phyloP scores from a whole-genome alignment of 2,329 filamentous ascomycete species.

The Penicillium brasilianum region DNA sequence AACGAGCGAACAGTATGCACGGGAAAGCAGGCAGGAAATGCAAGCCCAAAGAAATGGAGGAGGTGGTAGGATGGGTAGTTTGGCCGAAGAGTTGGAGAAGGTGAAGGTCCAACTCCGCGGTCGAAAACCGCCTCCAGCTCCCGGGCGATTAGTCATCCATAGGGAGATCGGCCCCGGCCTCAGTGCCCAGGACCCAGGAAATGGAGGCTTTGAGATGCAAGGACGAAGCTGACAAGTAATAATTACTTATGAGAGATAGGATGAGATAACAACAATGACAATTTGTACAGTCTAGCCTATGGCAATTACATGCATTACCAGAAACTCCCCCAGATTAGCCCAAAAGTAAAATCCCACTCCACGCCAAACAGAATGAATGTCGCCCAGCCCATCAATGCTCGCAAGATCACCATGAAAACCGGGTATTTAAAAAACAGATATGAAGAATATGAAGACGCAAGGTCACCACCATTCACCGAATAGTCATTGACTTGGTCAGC shows the following conservation, averaged over 20 bases:
- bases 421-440: conserved; percentile 24
- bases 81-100: conserved; percentile 40
- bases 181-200: background rate
- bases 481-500: conserved; percentile 94
- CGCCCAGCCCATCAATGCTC: conserved; percentile 30
- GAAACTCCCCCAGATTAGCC: conserved; percentile 20
- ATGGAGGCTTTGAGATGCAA: conserved; percentile 1
- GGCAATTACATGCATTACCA: conserved; percentile 25
- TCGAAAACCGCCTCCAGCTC: conserved; percentile 43
- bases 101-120: conserved; percentile 42
- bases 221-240: background rate
- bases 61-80: conserved; percentile 14
- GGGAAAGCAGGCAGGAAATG: background rate
- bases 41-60: conserved; percentile 10
- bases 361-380: conserved; percentile 24
- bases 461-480: conserved; percentile 62
- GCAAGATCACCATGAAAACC: conserved; percentile 28
- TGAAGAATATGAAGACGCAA: conserved; percentile 14
- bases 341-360: conserved; percentile 17
- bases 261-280: conserved; percentile 14
- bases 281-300: conserved; percentile 27
- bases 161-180: background rate
- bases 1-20: conserved; percentile 4
- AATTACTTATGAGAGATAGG: conserved; percentile 2
- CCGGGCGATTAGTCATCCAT: conserved; percentile 41